Conservation (phyloP, 768 basidiomycete genomes). For the Crucibulum laeve region DNA sequence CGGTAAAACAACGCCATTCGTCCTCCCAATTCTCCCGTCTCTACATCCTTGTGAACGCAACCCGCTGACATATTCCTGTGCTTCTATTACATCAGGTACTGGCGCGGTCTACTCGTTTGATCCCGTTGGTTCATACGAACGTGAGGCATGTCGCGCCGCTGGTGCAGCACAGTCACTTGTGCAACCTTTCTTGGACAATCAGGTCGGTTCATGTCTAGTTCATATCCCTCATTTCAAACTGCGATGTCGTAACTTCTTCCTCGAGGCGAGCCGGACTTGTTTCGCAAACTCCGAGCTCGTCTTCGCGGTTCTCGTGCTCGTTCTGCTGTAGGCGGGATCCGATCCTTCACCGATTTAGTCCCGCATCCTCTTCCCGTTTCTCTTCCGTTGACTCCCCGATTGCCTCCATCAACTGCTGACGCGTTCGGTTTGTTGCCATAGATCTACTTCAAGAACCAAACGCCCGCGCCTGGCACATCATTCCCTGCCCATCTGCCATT, state of each 20-base stretch:
- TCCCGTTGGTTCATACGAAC: slow-evolving; percentile 97
- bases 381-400: slow-evolving; percentile 9
- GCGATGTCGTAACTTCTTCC: too few relatives aligned
- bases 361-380: slow-evolving; percentile 25
- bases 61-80: slow-evolving; percentile 12
- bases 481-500: slow-evolving; percentile 84
- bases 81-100: slow-evolving; percentile 52
- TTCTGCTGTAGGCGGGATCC: slow-evolving; percentile 23
- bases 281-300: slow-evolving; percentile 9
- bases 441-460: slow-evolving; percentile 99
- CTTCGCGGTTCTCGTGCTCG: slow-evolving; percentile 12
- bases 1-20: not conserved
- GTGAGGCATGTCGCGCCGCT: slow-evolving; percentile 93
- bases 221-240: slow-evolving; percentile 2
- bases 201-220: slow-evolving; percentile 53
- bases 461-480: slow-evolving; percentile 60
- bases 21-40: not conserved
- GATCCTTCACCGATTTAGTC: slow-evolving; percentile 45
- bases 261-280: slow-evolving; percentile 15
- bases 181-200: slow-evolving; percentile 98
- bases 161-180: slow-evolving; percentile 93
- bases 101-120: slow-evolving; percentile 99
- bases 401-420: too few relatives aligned
- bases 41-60: slow-evolving; percentile 1
- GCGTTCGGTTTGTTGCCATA: slow-evolving; percentile 30